phyloP scores from a whole-genome alignment of 768 basidiomycete genomes.

The Tricholoma sp. region DNA sequence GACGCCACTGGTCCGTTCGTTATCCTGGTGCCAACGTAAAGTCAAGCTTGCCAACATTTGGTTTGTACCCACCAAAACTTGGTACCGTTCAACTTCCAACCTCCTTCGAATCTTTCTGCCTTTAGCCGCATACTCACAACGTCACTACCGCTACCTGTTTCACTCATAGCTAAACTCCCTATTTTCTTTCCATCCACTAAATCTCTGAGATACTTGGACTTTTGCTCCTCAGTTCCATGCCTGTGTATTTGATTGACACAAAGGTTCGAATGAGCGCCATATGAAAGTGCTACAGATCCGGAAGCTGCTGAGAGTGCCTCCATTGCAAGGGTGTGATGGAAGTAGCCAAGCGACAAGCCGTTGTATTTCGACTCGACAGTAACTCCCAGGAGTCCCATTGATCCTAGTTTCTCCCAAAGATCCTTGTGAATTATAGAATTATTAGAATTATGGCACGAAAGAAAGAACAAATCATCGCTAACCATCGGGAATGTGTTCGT shows the following conservation, averaged over 20 bases:
- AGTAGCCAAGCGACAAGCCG: conserved; percentile 80
- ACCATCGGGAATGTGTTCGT: conserved; percentile 79
- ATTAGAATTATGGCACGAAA: conserved; percentile 1
- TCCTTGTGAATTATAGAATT: conserved; percentile 41
- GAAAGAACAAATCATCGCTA: conserved; percentile 15
- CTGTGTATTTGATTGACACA: conserved; percentile 84
- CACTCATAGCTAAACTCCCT: conserved; percentile 93
- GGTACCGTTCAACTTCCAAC: conserved; percentile 80
- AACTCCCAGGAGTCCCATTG: conserved; percentile 88
- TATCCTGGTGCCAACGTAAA: conserved; percentile 52
- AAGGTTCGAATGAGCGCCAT: conserved; percentile 89
- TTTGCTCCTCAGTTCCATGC: conserved; percentile 80
- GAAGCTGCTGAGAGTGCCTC: conserved; percentile 89
- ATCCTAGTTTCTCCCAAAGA: conserved; percentile 84
- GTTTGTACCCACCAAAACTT: conserved; percentile 76
- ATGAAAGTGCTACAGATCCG: conserved; percentile 88
- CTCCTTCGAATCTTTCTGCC: conserved; percentile 72
- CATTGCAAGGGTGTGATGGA: conserved; percentile 90
- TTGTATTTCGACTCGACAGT: conserved; percentile 78
- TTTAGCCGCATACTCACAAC: conserved; percentile 90
- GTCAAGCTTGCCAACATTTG: background rate
- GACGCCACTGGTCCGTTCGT: conserved; percentile 92
- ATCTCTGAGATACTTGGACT: conserved; percentile 77
- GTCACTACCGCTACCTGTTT: conserved; percentile 88
- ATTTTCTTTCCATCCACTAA: conserved; percentile 78